These are phyloP conservation scores for Leccinum ochraceum DNA, from an alignment of 768 basidiomycete species.

Conservation along the genomic window DNA sequence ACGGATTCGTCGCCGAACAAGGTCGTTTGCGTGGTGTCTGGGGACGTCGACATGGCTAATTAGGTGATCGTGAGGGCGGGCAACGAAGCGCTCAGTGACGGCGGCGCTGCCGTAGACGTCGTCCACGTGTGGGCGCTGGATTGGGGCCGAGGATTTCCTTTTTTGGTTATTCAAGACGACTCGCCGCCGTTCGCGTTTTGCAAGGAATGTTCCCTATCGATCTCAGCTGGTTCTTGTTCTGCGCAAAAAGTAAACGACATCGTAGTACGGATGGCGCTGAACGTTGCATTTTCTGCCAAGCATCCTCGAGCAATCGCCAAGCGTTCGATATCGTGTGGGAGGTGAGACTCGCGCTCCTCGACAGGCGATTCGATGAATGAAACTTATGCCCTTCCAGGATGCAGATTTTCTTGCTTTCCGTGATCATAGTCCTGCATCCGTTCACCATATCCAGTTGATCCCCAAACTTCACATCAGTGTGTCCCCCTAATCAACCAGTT, in stretches of 20 bases:
- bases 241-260: neutral
- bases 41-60: constrained; percentile 30
- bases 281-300: constrained; percentile 43
- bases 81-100: neutral
- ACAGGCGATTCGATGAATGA: neutral
- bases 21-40: constrained; percentile 31
- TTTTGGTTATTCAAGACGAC: constrained; percentile 4
- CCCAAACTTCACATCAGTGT: constrained; percentile 54
- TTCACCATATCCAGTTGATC: constrained; percentile 51
- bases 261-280: neutral
- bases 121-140: constrained; percentile 3
- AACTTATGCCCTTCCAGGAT: constrained; percentile 36
- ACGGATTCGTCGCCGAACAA: constrained; percentile 30
- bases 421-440: constrained; percentile 50
- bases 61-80: neutral
- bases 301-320: constrained; percentile 33
- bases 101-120: neutral
- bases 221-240: neutral
- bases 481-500: constrained; percentile 4
- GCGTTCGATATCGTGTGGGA: constrained; percentile 54
- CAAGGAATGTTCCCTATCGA: neutral
- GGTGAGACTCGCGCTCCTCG: constrained; percentile 36
- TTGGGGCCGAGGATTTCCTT: constrained; percentile 11
- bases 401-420: constrained; percentile 50
- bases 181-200: no score